A percentile compares a stretch with the other conserved stretches of the same genome.
Conservation (phyloP, 768 basidiomycete species). For the Austroboletus eburneus region DNA sequence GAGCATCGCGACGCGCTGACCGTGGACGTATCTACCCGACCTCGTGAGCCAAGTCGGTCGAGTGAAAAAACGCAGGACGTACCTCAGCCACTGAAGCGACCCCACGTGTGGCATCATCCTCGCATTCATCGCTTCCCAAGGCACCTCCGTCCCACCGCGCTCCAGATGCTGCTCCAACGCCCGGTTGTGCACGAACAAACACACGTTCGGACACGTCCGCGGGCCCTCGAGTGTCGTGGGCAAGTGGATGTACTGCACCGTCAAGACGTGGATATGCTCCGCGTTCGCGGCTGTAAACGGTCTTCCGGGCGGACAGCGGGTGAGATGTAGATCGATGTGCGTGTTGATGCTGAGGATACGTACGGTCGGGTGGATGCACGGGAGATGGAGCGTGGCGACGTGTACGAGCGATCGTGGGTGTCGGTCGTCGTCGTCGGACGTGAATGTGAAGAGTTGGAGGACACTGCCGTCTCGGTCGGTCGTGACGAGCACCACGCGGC, state of each 20-base stretch:
- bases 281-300: slow-evolving; percentile 26
- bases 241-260: slow-evolving; percentile 20
- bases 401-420: slow-evolving; percentile 12
- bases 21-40: slow-evolving; percentile 39
- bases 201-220: slow-evolving; percentile 11
- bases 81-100: slow-evolving; percentile 41
- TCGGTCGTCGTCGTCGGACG: background rate
- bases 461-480: slow-evolving; percentile 27
- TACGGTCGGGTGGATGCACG: slow-evolving; percentile 7
- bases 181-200: slow-evolving; percentile 34
- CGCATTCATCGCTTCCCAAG: slow-evolving; percentile 33
- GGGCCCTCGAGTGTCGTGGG: background rate
- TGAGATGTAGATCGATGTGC: slow-evolving; percentile 35
- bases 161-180: slow-evolving; percentile 20
- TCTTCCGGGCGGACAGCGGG: slow-evolving; percentile 17
- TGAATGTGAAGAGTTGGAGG: slow-evolving; percentile 43
- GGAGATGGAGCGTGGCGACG: slow-evolving; percentile 14
- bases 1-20: slow-evolving; percentile 33
- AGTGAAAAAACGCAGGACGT: background rate
- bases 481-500: slow-evolving; percentile 42
- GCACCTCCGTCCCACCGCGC: slow-evolving; percentile 7
- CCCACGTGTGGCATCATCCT: slow-evolving; percentile 28
- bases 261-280: slow-evolving; percentile 19
- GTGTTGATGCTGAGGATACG: slow-evolving; percentile 19
- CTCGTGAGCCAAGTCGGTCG: background rate